Conservation (phyloP, 371 early-diverging fungal genomes). For the Mucor plumbeus region DNA sequence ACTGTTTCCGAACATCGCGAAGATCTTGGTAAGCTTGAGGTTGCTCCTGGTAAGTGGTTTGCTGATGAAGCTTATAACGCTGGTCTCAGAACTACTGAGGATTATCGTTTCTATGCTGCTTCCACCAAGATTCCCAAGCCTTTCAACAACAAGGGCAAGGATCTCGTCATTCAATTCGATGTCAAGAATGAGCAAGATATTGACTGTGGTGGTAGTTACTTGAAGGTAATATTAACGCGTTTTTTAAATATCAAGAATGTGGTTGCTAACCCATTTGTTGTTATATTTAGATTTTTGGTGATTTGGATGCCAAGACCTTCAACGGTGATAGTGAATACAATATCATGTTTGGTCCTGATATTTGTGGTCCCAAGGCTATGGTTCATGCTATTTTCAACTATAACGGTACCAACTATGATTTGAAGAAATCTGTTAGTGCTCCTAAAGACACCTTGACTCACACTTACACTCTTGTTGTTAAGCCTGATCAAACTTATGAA, state of each 20-base stretch:
- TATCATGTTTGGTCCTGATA: conserved; percentile 96
- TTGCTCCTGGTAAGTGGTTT: conserved; percentile 79
- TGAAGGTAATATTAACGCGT: conserved; percentile 72
- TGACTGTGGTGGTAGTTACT: conserved; percentile 97
- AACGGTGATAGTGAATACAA: conserved; percentile 92
- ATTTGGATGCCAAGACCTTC: conserved; percentile 76
- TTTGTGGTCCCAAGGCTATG: conserved; percentile 91
- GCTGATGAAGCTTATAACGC: conserved; percentile 71
- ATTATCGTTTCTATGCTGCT: conserved; percentile 87
- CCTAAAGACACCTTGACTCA: conserved; percentile 80
- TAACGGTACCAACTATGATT: conserved; percentile 88
- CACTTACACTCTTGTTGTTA: conserved; percentile 90
- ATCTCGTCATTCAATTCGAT: conserved; percentile 92
- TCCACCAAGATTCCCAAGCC: conserved; percentile 71
- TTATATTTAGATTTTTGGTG: conserved; percentile 47
- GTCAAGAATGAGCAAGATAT: conserved; percentile 94
- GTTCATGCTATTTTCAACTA: conserved; percentile 96
- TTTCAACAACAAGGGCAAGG: conserved; percentile 78
- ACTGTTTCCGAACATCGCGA: conserved; percentile 68
- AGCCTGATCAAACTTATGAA: conserved; percentile 88
- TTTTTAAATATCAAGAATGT: background rate
- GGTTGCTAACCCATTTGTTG: background rate
- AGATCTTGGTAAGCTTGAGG: conserved; percentile 78
- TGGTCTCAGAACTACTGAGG: conserved; percentile 83
- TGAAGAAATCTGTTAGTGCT: conserved; percentile 66